Base-by-base conservation (phyloP, 1,284 basidiomycete species). In the Pseudozyma sp. region DNA sequence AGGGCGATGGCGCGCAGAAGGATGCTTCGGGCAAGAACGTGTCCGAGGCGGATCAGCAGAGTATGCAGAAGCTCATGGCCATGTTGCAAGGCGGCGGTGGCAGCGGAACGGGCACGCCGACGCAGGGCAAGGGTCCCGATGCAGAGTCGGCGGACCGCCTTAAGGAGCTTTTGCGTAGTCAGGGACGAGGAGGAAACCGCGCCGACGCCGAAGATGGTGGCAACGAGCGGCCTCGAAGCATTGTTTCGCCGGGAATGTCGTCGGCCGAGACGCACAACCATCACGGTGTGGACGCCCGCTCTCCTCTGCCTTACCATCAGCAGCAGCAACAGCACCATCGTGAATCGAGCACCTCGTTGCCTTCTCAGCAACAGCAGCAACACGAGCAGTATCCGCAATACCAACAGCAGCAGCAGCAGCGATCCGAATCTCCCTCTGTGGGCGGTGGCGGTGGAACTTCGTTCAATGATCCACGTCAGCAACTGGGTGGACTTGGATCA, bases 1-100 rank as follows among this genome's bases (percentile, higher is more conserved):
- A 66, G 51, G 63, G 45, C 31, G 62, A 68, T 39, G 54, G 48
- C 7, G 35, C 49, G 19, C 54, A 54, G 48, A 65, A 64, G 47
- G 57, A 69, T 42, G 64, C 53, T 17, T 62, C 62, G 42, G 58
- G 64, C 66, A 61, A 77, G 50, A 66, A 75, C 31, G 73, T 67
- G 5, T 61, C 67, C 19, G 77, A 81, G 3, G 80, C 81, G 1
- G 82, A 84, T 44, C 67, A 80, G 56, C 76, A 78, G 40, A 76
- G 76, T 48, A 84, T 84, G 82, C 80, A 84, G 54, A 81, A 82
- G 71, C 79, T 84, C 51, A 82, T 84, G 81, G 80, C 82, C 24
- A 75, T 82, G 71, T 60, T 83, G 57, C 68, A 74, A 46, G 77
- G 77, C 19, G 66, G 73, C 48, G 69, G 58, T 53, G 44, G 64